Conservation (phyloP, 805 yeast species). For the Candida multigemmis region DNA sequence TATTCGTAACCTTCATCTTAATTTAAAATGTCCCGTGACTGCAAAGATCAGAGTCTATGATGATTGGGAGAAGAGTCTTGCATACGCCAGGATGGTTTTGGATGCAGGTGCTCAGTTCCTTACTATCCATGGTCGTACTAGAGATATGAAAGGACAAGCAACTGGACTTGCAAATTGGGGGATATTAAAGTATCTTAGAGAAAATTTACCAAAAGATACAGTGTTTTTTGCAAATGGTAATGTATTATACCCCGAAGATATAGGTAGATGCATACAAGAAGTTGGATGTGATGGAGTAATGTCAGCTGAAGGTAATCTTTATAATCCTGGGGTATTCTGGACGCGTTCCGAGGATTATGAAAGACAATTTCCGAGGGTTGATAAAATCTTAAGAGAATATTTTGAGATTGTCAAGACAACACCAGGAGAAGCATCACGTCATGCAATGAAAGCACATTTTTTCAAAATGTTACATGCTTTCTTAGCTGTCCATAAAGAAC, state of each 20-base stretch:
- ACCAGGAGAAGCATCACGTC: slow-evolving; percentile 64
- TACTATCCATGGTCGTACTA: slow-evolving; percentile 90
- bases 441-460: slow-evolving; percentile 86
- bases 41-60: slow-evolving; percentile 91
- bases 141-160: slow-evolving; percentile 96
- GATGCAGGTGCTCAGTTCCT: slow-evolving; percentile 93
- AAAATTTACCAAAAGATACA: slow-evolving; percentile 67
- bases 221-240: slow-evolving; percentile 95
- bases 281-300: slow-evolving; percentile 83
- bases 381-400: slow-evolving; percentile 73
- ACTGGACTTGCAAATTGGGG: slow-evolving; percentile 97
- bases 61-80: slow-evolving; percentile 72
- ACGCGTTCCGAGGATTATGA: slow-evolving; percentile 41
- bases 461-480: slow-evolving; percentile 83
- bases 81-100: slow-evolving; percentile 82
- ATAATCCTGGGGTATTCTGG: slow-evolving; percentile 89
- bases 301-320: slow-evolving; percentile 94
- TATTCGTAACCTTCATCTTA: slow-evolving; percentile 64
- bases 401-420: slow-evolving; percentile 65
- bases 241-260: slow-evolving; percentile 81
- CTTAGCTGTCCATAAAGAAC: slow-evolving; percentile 64
- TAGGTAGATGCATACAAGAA: slow-evolving; percentile 54
- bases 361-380: slow-evolving; percentile 77
- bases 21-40: slow-evolving; percentile 81
- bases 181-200: slow-evolving; percentile 62